Percentiles rank a stretch among this genome's conserved stretches.
These are phyloP conservation scores for Pezicula radicicola DNA, from an alignment of 2,329 filamentous ascomycete genomes.

Conservation along the genomic window DNA sequence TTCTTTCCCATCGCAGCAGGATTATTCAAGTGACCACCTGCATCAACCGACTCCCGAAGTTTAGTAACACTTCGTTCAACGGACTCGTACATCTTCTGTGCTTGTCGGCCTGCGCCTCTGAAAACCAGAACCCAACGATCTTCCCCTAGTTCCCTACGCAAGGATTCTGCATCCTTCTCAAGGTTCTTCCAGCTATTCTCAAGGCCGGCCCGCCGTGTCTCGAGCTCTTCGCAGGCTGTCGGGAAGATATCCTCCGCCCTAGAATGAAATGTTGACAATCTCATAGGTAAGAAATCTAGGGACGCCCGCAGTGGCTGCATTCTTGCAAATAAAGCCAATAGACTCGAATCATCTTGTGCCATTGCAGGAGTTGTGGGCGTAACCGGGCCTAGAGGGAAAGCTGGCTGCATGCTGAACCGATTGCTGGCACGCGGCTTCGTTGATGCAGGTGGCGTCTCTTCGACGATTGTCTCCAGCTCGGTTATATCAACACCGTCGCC, in stretches of 20 bases:
- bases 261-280: slow-evolving; percentile 79
- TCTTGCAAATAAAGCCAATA: slow-evolving; percentile 86
- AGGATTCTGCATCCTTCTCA: slow-evolving; percentile 83
- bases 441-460: slow-evolving; percentile 67
- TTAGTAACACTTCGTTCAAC: slow-evolving; percentile 84
- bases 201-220: slow-evolving; percentile 68
- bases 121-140: slow-evolving; percentile 97
- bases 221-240: slow-evolving; percentile 85
- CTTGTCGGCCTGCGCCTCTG: slow-evolving; percentile 85
- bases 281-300: slow-evolving; percentile 93
- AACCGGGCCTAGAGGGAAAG: slow-evolving; percentile 60
- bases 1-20: slow-evolving; percentile 71
- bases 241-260: slow-evolving; percentile 79
- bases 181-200: slow-evolving; percentile 87
- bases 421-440: slow-evolving; percentile 54
- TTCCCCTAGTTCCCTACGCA: slow-evolving; percentile 88
- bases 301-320: slow-evolving; percentile 94
- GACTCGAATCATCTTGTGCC: slow-evolving; percentile 78
- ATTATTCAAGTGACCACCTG: slow-evolving; percentile 70
- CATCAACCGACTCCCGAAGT: slow-evolving; percentile 75
- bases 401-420: slow-evolving; percentile 65
- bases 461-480: slow-evolving; percentile 89
- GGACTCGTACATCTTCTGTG: slow-evolving; percentile 95
- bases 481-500: slow-evolving; percentile 74
- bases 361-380: slow-evolving; percentile 56